Conservation (phyloP, 257 asterid genomes). For the Mitragyna speciosa region DNA sequence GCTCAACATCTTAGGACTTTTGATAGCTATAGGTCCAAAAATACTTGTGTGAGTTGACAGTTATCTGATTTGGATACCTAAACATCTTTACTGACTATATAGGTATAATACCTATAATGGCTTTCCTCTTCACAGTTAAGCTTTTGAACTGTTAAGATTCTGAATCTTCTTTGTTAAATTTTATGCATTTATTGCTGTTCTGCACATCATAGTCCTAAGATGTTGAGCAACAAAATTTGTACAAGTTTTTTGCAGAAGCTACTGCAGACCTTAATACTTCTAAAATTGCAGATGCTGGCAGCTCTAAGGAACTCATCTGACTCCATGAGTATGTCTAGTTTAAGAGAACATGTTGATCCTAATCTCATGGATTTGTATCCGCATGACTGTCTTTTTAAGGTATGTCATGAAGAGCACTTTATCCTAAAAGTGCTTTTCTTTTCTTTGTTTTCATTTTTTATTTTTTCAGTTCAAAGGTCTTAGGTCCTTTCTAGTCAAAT, state of each 20-base stretch:
- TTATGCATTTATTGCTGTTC: not conserved
- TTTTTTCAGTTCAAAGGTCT: not conserved
- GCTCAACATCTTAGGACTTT: too few species aligned
- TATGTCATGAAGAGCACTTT: slow-evolving; percentile 21
- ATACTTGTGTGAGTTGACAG: not conserved
- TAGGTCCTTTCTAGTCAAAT: not conserved
- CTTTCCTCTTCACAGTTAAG: not conserved
- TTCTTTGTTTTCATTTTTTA: too few species aligned
- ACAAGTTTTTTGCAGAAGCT: not conserved
- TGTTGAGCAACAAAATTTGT: not conserved
- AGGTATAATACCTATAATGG: too few species aligned
- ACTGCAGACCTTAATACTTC: slow-evolving; percentile 16
- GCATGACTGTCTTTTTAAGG: slow-evolving; percentile 93
- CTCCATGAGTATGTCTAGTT: slow-evolving; percentile 74
- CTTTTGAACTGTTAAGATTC: not conserved
- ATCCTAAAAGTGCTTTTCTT: not conserved
- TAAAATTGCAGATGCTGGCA: slow-evolving; percentile 73
- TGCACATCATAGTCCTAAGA: not conserved
- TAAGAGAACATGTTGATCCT: slow-evolving; percentile 82
- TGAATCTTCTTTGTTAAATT: not conserved
- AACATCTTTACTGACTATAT: not conserved
- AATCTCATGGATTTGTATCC: slow-evolving; percentile 80
- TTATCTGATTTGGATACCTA: not conserved
- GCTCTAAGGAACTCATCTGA: slow-evolving; percentile 75
- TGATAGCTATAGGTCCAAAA: not conserved